These are phyloP conservation scores for Polygonum aviculare DNA, from an alignment of 148 eudicot genomes.

Conservation along the genomic window DNA sequence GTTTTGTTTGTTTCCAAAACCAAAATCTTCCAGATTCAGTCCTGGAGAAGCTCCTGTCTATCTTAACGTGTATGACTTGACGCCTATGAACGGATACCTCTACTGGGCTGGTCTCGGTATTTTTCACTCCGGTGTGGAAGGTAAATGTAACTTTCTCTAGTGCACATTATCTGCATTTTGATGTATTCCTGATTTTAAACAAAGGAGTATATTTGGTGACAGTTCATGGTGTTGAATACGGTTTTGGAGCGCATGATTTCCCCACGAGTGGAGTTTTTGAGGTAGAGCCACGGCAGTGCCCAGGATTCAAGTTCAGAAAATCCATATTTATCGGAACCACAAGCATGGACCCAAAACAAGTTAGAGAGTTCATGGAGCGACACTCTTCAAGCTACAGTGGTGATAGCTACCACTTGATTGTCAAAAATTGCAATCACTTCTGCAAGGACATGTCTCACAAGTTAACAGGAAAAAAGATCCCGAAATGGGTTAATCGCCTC, in stretches of 20 bases:
- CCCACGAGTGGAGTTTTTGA: conserved; percentile 85
- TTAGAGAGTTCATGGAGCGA: conserved; percentile 72
- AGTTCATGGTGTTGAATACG: conserved; percentile 94
- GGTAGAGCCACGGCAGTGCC: conserved; percentile 89
- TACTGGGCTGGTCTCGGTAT: conserved; percentile 94
- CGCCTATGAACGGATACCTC: conserved; percentile 80
- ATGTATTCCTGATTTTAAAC: background rate
- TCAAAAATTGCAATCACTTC: conserved; percentile 85
- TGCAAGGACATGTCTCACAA: conserved; percentile 73
- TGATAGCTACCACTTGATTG: conserved; percentile 71
- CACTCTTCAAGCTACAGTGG: conserved; percentile 70
- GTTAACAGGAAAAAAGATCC: conserved; percentile 67
- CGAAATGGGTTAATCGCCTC: conserved; percentile 86
- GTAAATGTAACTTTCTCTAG: conserved; percentile 21
- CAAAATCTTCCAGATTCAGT: conserved; percentile 38
- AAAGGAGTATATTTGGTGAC: background rate
- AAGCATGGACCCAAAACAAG: conserved; percentile 48
- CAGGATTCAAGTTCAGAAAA: conserved; percentile 75
- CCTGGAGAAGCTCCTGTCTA: conserved; percentile 51
- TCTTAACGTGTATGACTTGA: conserved; percentile 81
- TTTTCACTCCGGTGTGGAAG: conserved; percentile 95
- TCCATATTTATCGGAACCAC: conserved; percentile 73
- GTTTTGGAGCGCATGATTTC: conserved; percentile 89
- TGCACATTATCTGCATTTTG: background rate
- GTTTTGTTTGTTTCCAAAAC: conserved; percentile 57